Conservation (phyloP, 805 yeast genomes). For the Ascoidea asiatica region DNA sequence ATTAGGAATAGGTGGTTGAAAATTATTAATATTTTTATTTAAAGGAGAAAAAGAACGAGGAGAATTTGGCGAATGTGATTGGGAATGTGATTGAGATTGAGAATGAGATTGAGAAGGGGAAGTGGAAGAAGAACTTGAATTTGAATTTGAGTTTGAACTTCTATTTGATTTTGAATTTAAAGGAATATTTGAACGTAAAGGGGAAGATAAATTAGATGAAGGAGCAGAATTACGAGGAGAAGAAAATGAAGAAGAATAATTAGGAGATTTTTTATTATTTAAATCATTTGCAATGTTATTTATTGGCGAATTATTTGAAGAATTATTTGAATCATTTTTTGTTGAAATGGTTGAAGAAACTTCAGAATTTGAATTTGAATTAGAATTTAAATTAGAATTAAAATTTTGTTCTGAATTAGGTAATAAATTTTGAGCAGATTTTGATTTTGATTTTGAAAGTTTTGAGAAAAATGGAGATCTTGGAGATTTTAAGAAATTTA, state of each 20-base stretch:
- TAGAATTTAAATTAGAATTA: not conserved
- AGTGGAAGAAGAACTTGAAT: not conserved
- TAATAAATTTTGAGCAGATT: not conserved
- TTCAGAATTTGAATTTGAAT: not conserved
- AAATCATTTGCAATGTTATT: not conserved
- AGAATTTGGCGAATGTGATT: not conserved
- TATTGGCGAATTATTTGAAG: not conserved
- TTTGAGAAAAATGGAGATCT: not conserved
- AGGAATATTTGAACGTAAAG: not conserved
- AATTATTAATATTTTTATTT: not conserved
- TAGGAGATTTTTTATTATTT: not conserved
- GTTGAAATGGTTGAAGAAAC: not conserved
- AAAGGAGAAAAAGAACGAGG: not conserved
- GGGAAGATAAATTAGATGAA: conserved; percentile 1
- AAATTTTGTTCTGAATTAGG: conserved; percentile 9
- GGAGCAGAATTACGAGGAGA: not conserved
- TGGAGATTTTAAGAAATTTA: not conserved
- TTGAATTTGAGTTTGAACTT: not conserved
- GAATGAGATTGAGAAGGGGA: conserved; percentile 1
- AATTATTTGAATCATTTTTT: too few species aligned
- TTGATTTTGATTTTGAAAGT: not conserved
- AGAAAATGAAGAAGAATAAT: not conserved
- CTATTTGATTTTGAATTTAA: not conserved
- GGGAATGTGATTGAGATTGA: not conserved
- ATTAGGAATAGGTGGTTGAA: not conserved